Evolutionary conservation across 495 filamentous ascomycete species (phyloP), one percentile per base, ranked within the genome.

Genomic region (Aspergillus saccharolyticus): DNA sequence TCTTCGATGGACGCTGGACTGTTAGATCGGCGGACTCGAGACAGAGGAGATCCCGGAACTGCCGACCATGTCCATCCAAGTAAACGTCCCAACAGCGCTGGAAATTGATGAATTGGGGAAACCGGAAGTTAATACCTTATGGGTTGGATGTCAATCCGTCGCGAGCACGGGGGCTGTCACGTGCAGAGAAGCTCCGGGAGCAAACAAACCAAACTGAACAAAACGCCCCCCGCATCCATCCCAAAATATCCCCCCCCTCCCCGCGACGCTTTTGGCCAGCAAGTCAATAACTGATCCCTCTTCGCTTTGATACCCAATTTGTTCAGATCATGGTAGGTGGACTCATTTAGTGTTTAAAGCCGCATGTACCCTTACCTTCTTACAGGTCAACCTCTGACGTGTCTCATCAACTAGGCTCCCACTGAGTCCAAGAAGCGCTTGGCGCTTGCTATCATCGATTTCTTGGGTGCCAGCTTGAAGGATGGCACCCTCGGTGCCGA

Each of bases 361-460:
- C 1, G 22, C 22, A 17, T 18, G 10, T 16, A 17, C 24, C n/a
- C n/a, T n/a, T 24, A 3, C 21, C 3, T 3, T 24, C 47, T 4
- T 12, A 0, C 15, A 15, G 16, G 17, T 30, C 15, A 50, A 12
- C 4, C 6, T 9, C 28, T 52, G 18, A 70, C 54, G 1, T 9
- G 16, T 30, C 15, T 16, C n/a, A 48, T n/a, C 46, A 53, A 55
- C n/a, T 59, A 78, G 76, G 73, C 78, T 56, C 80, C 79, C 12
- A 79, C 74, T 57, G 88, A 89, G 60, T 86, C 91, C 58, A 96
- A 96, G 76, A 95, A 98, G 80, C 89, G 92, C 74, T 85, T 98
- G 56, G 95, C 94, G 66, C 89, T 97, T 69, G 91, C 95, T 64
- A 91, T 98, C 72, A 88, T 95, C 77, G 90, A 96, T 75, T 98